A percentile compares a stretch with the other conserved stretches of the same genome.
Conservation (phyloP, 2,329 filamentous ascomycete species). For the Botrytis paeoniae region DNA sequence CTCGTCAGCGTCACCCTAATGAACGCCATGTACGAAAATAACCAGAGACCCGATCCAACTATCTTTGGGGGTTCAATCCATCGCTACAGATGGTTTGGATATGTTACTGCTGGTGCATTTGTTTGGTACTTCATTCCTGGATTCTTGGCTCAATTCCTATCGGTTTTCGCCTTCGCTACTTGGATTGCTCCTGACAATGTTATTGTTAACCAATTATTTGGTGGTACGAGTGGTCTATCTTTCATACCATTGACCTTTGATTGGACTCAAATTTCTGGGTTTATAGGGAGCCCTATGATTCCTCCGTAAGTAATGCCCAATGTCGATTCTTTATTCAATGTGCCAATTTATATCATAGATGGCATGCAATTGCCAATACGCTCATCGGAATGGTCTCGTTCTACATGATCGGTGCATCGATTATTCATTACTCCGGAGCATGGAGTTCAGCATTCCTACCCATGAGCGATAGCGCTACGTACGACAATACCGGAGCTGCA, state of each 20-base stretch:
- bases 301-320: conserved; percentile 40
- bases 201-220: conserved; percentile 69
- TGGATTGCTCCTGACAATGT: conserved; percentile 68
- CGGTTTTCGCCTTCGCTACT: conserved; percentile 66
- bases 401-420: conserved; percentile 55
- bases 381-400: conserved; percentile 64
- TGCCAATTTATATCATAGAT: conserved; percentile 35
- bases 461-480: conserved; percentile 68
- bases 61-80: conserved; percentile 45
- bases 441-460: conserved; percentile 52
- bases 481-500: conserved; percentile 63
- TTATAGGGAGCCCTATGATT: conserved; percentile 42
- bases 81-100: conserved; percentile 31
- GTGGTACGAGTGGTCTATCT: conserved; percentile 61
- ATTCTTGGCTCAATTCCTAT: conserved; percentile 66
- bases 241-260: conserved; percentile 71
- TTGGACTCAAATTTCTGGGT: conserved; percentile 62
- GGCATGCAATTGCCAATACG: conserved; percentile 72
- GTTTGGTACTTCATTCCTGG: conserved; percentile 54
- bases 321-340: background rate
- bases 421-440: conserved; percentile 56
- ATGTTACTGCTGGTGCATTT: conserved; percentile 44
- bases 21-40: conserved; percentile 59
- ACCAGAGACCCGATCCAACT: conserved; percentile 47
- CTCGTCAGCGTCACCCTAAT: conserved; percentile 52